Evolutionary conservation across 805 yeast species (phyloP).

Genomic region (Danielia oregonensis): DNA sequence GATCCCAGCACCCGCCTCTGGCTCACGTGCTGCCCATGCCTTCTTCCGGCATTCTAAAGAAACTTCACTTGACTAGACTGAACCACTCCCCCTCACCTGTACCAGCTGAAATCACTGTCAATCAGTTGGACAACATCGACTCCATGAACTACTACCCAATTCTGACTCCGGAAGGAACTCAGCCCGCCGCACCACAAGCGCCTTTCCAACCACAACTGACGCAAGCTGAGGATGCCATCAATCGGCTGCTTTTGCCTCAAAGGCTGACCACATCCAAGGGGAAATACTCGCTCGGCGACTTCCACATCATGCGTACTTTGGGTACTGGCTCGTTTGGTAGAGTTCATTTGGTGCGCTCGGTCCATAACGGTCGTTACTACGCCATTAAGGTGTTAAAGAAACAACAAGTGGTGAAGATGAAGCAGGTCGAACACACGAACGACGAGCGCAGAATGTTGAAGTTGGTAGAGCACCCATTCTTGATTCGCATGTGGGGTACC

Average conservation of each 20-base stretch:
- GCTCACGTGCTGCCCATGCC: too few relatives aligned
- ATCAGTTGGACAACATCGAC: constrained; percentile 10
- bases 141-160: constrained; percentile 12
- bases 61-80: constrained; percentile 14
- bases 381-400: constrained; percentile 59
- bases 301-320: constrained; percentile 52
- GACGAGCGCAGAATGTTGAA: constrained; percentile 59
- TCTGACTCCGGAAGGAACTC: not conserved
- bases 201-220: not conserved
- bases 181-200: not conserved
- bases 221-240: constrained; percentile 14
- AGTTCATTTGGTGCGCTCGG: constrained; percentile 55
- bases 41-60: constrained; percentile 13
- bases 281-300: constrained; percentile 53
- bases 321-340: constrained; percentile 64
- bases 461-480: constrained; percentile 56
- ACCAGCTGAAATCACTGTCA: constrained; percentile 7
- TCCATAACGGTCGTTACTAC: constrained; percentile 56
- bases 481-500: constrained; percentile 67
- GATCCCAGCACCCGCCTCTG: too few relatives aligned
- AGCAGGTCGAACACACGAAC: constrained; percentile 62
- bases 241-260: constrained; percentile 17
- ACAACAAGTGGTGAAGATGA: constrained; percentile 55
- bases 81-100: constrained; percentile 5
- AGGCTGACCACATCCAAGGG: constrained; percentile 42